A percentile compares a stretch with the other conserved stretches of the same genome.
Evolutionary conservation across 2,329 filamentous ascomycete genomes (phyloP).

Genomic region (Colletotrichum noveboracense): DNA sequence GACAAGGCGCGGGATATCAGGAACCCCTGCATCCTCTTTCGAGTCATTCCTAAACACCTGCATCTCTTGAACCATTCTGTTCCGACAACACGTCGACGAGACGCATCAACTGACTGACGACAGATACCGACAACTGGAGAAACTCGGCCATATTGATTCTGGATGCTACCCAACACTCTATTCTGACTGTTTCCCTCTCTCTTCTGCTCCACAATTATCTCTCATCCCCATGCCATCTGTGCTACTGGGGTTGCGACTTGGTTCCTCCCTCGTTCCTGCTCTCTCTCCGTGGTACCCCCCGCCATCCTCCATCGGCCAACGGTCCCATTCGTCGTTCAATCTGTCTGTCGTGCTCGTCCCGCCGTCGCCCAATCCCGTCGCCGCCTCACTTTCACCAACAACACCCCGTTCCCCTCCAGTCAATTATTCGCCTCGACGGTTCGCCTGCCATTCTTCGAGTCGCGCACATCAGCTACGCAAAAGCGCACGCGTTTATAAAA

Average conservation of each 20-base stretch:
- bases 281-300: not conserved
- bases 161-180: not conserved
- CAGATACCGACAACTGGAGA: not conserved
- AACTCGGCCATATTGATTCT: not conserved
- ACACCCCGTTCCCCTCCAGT: slow-evolving; percentile 14
- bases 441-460: not conserved
- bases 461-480: not conserved
- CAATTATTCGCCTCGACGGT: slow-evolving; percentile 4
- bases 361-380: slow-evolving; percentile 17
- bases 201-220: slow-evolving; percentile 8
- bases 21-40: not conserved
- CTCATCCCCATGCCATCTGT: not conserved
- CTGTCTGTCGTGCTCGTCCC: slow-evolving; percentile 1
- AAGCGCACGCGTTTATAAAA: not conserved
- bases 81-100: not conserved
- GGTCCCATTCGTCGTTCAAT: not conserved
- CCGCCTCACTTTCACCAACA: slow-evolving; percentile 23
- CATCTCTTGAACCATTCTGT: not conserved
- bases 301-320: slow-evolving; percentile 6
- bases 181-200: not conserved
- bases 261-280: not conserved
- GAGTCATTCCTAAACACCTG: slow-evolving; percentile 10
- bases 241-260: not conserved
- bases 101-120: not conserved
- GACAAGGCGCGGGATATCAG: not conserved